Conservation (phyloP, 345 rosid genomes). For the Lepidium aucheri region DNA sequence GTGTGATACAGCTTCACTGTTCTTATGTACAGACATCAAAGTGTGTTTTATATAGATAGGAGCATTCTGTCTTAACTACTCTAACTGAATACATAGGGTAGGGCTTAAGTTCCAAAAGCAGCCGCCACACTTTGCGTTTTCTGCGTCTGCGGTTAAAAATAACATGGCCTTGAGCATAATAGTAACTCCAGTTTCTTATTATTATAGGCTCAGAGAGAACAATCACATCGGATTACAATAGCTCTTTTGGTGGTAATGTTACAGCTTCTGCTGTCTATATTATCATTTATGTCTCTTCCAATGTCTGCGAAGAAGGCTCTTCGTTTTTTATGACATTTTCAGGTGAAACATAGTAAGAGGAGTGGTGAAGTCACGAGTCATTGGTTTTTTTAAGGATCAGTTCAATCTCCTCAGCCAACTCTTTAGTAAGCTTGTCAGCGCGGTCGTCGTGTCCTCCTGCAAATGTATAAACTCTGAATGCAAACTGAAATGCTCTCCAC, state of each 20-base stretch:
- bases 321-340: neutral
- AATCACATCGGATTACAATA: neutral
- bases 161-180: neutral
- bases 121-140: neutral
- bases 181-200: neutral
- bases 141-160: neutral
- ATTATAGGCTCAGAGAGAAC: neutral
- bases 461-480: conserved; percentile 61
- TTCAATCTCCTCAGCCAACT: conserved; percentile 61
- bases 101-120: neutral
- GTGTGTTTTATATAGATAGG: too few relatives aligned
- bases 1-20: too few relatives aligned
- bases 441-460: conserved; percentile 89
- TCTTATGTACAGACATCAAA: too few relatives aligned
- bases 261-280: neutral
- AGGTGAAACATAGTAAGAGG: conserved; percentile 2
- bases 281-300: neutral
- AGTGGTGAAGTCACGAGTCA: conserved; percentile 6
- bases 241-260: too few relatives aligned
- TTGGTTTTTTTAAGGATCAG: conserved; percentile 32
- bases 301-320: neutral
- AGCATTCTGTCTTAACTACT: too few relatives aligned
- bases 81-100: too few relatives aligned
- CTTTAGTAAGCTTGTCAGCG: conserved; percentile 66
- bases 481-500: conserved; percentile 87